Evolutionary conservation across 805 yeast species (phyloP), one percentile per base, ranked within the genome.

Genomic region (Ogataea degrootiae): DNA sequence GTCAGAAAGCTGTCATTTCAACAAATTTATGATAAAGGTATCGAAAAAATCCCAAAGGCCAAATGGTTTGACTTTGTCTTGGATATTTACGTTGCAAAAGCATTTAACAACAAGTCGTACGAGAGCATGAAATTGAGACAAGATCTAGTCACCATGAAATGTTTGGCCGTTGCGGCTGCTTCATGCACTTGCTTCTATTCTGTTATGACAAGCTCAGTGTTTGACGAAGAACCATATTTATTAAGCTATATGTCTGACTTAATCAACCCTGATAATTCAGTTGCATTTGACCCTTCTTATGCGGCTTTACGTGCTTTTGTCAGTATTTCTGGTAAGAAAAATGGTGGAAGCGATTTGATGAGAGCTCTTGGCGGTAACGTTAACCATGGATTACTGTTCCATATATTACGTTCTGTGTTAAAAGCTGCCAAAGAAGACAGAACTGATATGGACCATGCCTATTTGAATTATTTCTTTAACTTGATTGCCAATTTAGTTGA

Each of bases 361-460:
- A 75, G 89, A 48, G 82, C 87, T 12, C 64, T 90, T 53, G 88
- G 94, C 19, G 97, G 94, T 9, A 88, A 88, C 61, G 89, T 91
- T 37, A 81, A 83, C 50, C 96, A 91, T 65, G 97, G 97, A 1
- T 67, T 82, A 12, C 60, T 91, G 37, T 87, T 85, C 68, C 90
- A 87, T 58, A 76, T 83, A 31, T 62, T 90, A 29, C 76, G 91
- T 47, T 72, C 73, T 39, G 78, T 88, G n/a, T 71, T 79, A 46
- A 79, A 80, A 42, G 67, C 69, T 9, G 74, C 76, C 1, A 72
- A 66, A 50, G 66, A 62, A 6, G 65, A 66, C 39, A 59, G 55
- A 37, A 49, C 53, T 2, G 58, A 57, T 31, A 48, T 61, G 45
- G 60, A 60, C 26, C 56, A 53, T 29, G 43, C 58, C 2, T 63